A percentile compares a stretch with the other conserved stretches of the same genome.
phyloP scores from a whole-genome alignment of 495 filamentous ascomycete species.

The Barbatosphaeria neglecta region DNA sequence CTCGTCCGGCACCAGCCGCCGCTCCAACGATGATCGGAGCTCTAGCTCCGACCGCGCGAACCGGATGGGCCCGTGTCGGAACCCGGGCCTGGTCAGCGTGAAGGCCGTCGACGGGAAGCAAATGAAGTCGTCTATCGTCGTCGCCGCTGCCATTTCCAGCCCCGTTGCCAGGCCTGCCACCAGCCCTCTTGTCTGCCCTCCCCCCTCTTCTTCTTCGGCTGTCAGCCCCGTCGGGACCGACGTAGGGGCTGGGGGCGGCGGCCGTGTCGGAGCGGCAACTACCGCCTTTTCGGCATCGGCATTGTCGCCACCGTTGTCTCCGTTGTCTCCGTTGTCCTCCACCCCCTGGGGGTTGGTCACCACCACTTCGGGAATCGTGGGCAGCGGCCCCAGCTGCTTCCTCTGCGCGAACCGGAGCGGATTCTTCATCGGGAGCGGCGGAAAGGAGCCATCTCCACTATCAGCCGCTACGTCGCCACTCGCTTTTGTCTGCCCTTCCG shows the following conservation, averaged over 20 bases:
- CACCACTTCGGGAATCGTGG: constrained; percentile 33
- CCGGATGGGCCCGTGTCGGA: constrained; percentile 38
- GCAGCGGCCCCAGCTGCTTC: constrained; percentile 17
- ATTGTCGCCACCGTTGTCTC: not conserved
- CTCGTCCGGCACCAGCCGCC: constrained; percentile 26
- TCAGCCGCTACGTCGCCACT: too few relatives aligned
- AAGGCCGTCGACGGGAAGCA: constrained; percentile 30
- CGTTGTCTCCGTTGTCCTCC: not conserved
- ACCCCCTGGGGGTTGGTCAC: constrained; percentile 9
- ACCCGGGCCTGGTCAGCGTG: constrained; percentile 25
- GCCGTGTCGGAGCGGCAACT: not conserved
- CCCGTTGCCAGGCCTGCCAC: not conserved
- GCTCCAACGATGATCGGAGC: constrained; percentile 19
- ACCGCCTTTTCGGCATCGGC: too few relatives aligned
- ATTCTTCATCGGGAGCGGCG: constrained; percentile 16
- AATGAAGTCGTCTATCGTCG: constrained; percentile 20
- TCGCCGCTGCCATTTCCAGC: constrained; percentile 5
- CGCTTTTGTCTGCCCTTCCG: not conserved
- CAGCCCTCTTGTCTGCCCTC: not conserved
- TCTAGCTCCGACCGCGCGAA: constrained; percentile 25
- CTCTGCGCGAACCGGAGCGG: constrained; percentile 9
- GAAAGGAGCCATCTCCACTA: constrained; percentile 13
- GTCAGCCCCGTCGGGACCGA: too few relatives aligned
- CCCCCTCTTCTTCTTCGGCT: not conserved
- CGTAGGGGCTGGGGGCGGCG: not conserved